phyloP scores from a whole-genome alignment of 345 rosid genomes.

The Citrus glauca region DNA sequence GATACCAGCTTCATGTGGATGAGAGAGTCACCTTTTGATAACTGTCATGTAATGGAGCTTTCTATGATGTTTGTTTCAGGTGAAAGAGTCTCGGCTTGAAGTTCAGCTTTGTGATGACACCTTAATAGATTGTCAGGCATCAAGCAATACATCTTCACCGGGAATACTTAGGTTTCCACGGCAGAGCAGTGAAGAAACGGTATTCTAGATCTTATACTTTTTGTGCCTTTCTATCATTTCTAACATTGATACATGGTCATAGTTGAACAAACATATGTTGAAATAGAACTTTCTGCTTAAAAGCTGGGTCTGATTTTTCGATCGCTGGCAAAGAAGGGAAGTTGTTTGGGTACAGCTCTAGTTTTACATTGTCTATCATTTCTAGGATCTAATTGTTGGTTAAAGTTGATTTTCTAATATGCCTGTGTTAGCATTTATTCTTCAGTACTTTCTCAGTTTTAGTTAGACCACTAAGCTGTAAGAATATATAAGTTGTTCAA shows the following conservation, averaged over 20 bases:
- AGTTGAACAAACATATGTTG: not conserved
- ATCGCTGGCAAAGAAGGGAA: too few species aligned
- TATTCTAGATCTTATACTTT: slow-evolving; percentile 25
- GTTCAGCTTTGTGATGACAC: slow-evolving; percentile 88
- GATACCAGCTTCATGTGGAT: not conserved
- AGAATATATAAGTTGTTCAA: not conserved
- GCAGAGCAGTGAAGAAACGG: slow-evolving; percentile 79
- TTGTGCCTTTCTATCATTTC: not conserved
- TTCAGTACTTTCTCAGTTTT: not conserved
- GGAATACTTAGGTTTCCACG: slow-evolving; percentile 71
- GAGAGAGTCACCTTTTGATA: not conserved
- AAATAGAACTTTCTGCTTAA: not conserved
- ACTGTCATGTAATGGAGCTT: not conserved
- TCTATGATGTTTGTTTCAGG: slow-evolving; percentile 41
- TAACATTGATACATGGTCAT: not conserved
- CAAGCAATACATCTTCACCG: slow-evolving; percentile 43
- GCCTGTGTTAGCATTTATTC: too few species aligned
- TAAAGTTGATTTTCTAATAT: not conserved
- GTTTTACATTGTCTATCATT: too few species aligned
- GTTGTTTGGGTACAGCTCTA: too few species aligned
- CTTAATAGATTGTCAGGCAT: slow-evolving; percentile 47
- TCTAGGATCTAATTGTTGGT: not conserved
- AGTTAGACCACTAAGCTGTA: not conserved
- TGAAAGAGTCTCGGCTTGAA: slow-evolving; percentile 87
- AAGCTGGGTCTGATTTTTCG: too few species aligned